Evolutionary conservation across 1,284 basidiomycete genomes (phyloP), one percentile per base, ranked within the genome.

Genomic region (Earliella scabrosa): DNA sequence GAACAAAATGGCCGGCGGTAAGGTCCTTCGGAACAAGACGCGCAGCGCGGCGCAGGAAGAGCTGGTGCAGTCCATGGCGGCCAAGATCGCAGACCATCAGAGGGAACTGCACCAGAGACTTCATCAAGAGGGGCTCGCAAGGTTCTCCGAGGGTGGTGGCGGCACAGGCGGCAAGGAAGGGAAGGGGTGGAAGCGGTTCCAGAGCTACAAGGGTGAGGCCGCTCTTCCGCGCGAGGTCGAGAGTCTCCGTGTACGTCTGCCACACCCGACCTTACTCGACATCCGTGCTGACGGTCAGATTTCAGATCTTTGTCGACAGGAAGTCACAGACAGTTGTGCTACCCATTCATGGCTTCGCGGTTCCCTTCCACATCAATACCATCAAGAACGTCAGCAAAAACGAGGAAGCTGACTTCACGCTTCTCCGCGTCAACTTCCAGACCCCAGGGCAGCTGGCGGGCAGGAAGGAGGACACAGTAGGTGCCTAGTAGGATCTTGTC

Each of bases 371-470:
- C 71, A 96, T 99, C 75, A 97, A 97, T 68, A 96, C 95, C 1
- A 93, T 99, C 63, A 99, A 99, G 76, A 99, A 98, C 69, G 92
- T 92, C 32, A 95, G 92, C 79, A 99, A 99, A 79, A 97, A 88
- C 63, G 97, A 99, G 63, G 97, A 99, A 71, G 94, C 93, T 8
- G 95, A 98, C 51, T 93, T 90, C 71, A 97, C 96, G 0, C 94
- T 94, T 62, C 82, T 99, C 54, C 88, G 97, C 4, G 95, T 99
- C 75, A 99, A 99, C 76, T 98, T 99, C 79, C 95, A 98, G 71
- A 97, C 96, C 0, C 97, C 97, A 1, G 97, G 97, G 45, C 96
- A 98, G 71, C 87, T 98, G 45, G 92, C 95, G 0, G 97, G 97
- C 36, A 98, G 97, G 79, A 99, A 99, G 77, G 97, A 99, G 70